Base-by-base conservation (phyloP, 192 early-diverging fungal species). In the Phycomyces nitens region DNA sequence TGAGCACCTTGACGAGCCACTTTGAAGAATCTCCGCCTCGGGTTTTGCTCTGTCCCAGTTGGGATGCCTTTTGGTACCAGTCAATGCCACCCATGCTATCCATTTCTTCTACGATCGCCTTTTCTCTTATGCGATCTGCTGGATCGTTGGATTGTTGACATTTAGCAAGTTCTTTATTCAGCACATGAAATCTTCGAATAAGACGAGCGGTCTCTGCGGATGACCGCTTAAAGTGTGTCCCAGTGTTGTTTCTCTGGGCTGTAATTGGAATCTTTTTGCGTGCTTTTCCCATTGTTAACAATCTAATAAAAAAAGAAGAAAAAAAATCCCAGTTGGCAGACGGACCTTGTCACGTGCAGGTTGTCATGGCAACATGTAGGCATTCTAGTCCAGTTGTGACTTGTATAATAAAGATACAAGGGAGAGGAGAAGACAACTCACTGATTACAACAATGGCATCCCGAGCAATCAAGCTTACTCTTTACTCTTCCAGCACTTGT, bases 61-160 rank as follows among this genome's bases (percentile, higher is more conserved):
- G 79, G 1, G 85, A 88, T 0, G 94, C 94, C 53, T 85, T 81
- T 52, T 96, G 94, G 64, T 96, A 96, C 71, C 86, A 88, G 60
- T 96, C 85, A 29, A 96, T 66, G 0, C 94, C 94, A 22, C 94
- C 94, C 62, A 96, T 78, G 11, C 75, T 71, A 18, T 90, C 83
- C 68, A 96, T 77, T 56, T 78, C 78, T 9, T 62, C 27, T 15
- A 68, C 9, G 12, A 80, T 76, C 12, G 69, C 74, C 8, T 75
- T 54, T 52, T 76, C 75, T 41, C 64, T 64, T 1, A 49, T 53
- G 8, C 63, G 34, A 57, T 76, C 65, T 29, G 44, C 53, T 40
- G 56, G 56, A 21, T 40, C 27, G 34, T 41, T 58, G 20, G 65
- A 54, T 20, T 69, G 50, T 51, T 77, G 64, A 22, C 71, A 75